Conservation (phyloP, 1,139 yeast genomes). For the Candida mesenterica region DNA sequence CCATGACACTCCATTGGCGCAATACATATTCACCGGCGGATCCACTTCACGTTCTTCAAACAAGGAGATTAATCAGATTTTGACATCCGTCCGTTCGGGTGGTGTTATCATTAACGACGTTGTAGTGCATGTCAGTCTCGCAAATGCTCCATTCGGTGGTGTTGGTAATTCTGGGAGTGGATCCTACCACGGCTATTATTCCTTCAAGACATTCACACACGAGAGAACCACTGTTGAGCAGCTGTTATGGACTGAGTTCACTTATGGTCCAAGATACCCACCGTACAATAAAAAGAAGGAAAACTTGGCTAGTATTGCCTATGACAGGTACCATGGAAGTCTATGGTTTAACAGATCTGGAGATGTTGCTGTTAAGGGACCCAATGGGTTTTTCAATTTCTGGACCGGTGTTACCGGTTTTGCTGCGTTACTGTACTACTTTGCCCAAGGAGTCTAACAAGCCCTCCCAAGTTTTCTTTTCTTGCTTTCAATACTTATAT, state of each 20-base stretch:
- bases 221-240: constrained; percentile 68
- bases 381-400: constrained; percentile 30
- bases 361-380: constrained; percentile 37
- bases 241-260: constrained; percentile 62
- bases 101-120: constrained; percentile 71
- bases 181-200: constrained; percentile 74
- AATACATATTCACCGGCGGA: constrained; percentile 68
- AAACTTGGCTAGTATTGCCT: constrained; percentile 23
- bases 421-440: constrained; percentile 24
- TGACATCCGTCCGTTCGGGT: constrained; percentile 67
- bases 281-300: constrained; percentile 50
- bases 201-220: constrained; percentile 75
- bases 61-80: constrained; percentile 51
- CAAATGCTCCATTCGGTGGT: constrained; percentile 90
- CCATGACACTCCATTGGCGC: constrained; percentile 85
- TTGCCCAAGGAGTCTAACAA: constrained; percentile 12
- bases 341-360: constrained; percentile 40
- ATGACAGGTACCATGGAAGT: constrained; percentile 22
- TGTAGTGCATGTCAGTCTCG: constrained; percentile 66
- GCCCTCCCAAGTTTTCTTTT: no score
- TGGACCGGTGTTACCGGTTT: constrained; percentile 36
- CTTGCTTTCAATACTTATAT: no score
- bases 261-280: constrained; percentile 64
- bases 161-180: constrained; percentile 81
- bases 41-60: constrained; percentile 33